Evolutionary conservation across 225 moss, liverwort and hornwort genomes (phyloP), one percentile per base, ranked within the genome.

Genomic region (Bryum argenteum): DNA sequence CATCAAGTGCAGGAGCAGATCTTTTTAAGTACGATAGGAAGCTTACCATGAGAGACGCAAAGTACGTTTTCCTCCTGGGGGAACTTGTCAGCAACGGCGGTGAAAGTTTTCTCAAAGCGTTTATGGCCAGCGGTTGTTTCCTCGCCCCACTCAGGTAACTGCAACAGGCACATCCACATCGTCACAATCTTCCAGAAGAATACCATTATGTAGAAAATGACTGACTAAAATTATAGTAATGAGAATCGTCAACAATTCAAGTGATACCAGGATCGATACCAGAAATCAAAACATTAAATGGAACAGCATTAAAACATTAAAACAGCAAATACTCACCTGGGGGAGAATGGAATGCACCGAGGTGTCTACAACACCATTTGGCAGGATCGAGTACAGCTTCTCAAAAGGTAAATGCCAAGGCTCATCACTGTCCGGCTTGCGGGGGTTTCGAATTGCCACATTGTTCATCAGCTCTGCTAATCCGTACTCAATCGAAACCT

Each of bases 381-480:
- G 82, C 28, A 82, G 82, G 9, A 66, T 0, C 61, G 78, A 71
- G 18, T 82, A 82, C 16, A 82, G 82, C 71, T 66, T 62, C 66
- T 82, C 74, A 9, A 74, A 70, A 66, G 82, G 74, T 51, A 82
- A 66, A 62, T 82, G 82, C 82, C 82, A 82, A 66, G 82, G 82
- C 66, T 82, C 82, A 11, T 51, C 22, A 71, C 74, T 78, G 4
- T 70, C 55, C 10, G 78, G 78, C 6, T 37, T n/a, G 12, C 66
- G 78, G 50, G 78, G 82, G 56, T 82, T 82, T 66, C 78, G 82
- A 54, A 92, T 86, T 47, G 86, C 86, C 24, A 19, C 24, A 13
- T 28, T 80, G 62, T 90, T 92, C 90, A 92, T 90, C 5, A 90
- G 72, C 76, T 82, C 82, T 15, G 82, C 54, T 62, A 82, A 38